phyloP scores from a whole-genome alignment of 331 rosid species.

The Cucumis variabilis region DNA sequence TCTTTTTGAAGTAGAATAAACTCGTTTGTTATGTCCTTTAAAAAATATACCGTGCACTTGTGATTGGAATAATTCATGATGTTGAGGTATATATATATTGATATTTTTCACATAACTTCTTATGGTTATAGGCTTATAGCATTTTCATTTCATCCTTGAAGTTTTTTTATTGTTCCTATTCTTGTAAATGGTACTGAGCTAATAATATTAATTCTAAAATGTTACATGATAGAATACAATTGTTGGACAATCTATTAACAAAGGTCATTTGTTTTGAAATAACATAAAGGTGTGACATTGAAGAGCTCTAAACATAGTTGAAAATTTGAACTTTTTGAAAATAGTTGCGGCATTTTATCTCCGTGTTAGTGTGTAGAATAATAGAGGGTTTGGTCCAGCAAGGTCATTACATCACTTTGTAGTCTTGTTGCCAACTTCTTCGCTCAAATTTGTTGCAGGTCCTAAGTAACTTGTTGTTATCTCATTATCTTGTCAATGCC shows the following conservation, averaged over 20 bases:
- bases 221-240: background rate
- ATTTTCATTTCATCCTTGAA: constrained; percentile 1
- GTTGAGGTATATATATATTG: constrained; percentile 59
- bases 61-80: constrained; percentile 64
- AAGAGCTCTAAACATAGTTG: background rate
- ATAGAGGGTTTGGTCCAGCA: background rate
- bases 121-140: background rate
- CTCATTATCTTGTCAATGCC: constrained; percentile 73
- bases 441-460: constrained; percentile 54
- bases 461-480: constrained; percentile 66
- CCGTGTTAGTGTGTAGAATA: background rate
- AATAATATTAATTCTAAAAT: background rate
- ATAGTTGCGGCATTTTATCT: background rate
- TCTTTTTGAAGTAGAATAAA: constrained; percentile 2
- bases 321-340: background rate
- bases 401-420: constrained; percentile 1
- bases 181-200: too few species aligned
- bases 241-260: background rate
- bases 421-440: background rate
- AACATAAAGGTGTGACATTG: background rate
- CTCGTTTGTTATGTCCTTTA: constrained; percentile 33
- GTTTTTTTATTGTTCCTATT: background rate
- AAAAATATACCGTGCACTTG: constrained; percentile 82
- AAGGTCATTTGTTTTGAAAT: constrained; percentile 10
- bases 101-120: background rate